Evolutionary conservation across 768 basidiomycete genomes (phyloP).

Genomic region (Boletus pseudo-olivaceus): DNA sequence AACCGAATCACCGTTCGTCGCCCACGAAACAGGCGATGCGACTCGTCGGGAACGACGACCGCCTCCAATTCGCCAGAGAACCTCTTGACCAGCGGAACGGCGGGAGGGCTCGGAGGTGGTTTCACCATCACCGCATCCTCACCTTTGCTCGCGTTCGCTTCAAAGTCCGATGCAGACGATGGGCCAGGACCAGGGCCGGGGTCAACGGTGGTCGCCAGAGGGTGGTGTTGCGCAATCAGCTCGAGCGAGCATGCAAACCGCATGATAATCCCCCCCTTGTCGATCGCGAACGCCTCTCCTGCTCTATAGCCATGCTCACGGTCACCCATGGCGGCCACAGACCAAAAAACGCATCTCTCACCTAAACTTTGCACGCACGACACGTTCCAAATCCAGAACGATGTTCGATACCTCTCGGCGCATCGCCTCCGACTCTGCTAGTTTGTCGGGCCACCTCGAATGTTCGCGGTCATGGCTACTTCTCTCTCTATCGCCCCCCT

Average conservation of each 20-base stretch:
- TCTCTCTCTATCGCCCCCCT: not conserved
- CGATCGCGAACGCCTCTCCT: slow-evolving; percentile 18
- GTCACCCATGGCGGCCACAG: not conserved
- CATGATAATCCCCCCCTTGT: slow-evolving; percentile 21
- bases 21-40: slow-evolving; percentile 52
- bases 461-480: not conserved
- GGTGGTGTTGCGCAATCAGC: slow-evolving; percentile 17
- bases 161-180: not conserved
- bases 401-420: slow-evolving; percentile 16
- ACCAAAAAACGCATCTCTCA: slow-evolving; percentile 1
- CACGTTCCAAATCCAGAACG: slow-evolving; percentile 11
- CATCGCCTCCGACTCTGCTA: slow-evolving; percentile 8
- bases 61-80: slow-evolving; percentile 59
- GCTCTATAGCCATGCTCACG: slow-evolving; percentile 6
- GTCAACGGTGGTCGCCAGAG: not conserved
- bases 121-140: not conserved
- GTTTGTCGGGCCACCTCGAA: not conserved
- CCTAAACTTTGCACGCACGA: slow-evolving; percentile 17
- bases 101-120: not conserved
- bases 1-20: slow-evolving; percentile 53
- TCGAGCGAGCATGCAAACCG: slow-evolving; percentile 25
- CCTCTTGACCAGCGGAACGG: slow-evolving; percentile 29
- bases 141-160: not conserved
- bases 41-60: slow-evolving; percentile 47
- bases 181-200: too few species aligned